Conservation (phyloP, 495 filamentous ascomycete species). For the Annulohypoxylon bovei region DNA sequence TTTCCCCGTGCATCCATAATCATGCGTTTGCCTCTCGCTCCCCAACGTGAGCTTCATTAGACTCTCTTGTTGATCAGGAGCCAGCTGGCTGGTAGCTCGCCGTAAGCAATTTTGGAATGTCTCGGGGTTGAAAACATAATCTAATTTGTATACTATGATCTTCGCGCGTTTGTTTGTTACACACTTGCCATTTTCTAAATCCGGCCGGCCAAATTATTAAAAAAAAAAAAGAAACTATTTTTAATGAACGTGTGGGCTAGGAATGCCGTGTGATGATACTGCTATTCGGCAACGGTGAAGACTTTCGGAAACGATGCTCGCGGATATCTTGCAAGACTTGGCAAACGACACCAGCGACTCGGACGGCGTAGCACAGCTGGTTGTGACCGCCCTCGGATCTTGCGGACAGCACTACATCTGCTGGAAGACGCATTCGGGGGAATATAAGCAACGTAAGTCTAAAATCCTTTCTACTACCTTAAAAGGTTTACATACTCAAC, state of each 20-base stretch:
- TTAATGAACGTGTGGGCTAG: slow-evolving; percentile 2
- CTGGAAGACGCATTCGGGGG: slow-evolving; percentile 43
- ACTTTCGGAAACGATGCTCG: slow-evolving; percentile 36
- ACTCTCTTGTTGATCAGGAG: slow-evolving; percentile 14
- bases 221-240: background rate
- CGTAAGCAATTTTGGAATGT: slow-evolving; percentile 2
- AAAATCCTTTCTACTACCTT: background rate
- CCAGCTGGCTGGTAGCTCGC: slow-evolving; percentile 35
- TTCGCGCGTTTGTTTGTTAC: slow-evolving; percentile 19
- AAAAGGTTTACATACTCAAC: background rate
- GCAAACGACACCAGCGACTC: slow-evolving; percentile 33
- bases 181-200: slow-evolving; percentile 20
- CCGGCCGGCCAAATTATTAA: slow-evolving; percentile 26
- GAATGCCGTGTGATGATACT: slow-evolving; percentile 26
- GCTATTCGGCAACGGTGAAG: slow-evolving; percentile 14
- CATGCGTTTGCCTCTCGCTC: slow-evolving; percentile 28
- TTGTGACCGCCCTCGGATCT: slow-evolving; percentile 45
- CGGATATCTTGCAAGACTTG: slow-evolving; percentile 35
- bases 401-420: slow-evolving; percentile 44
- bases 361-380: slow-evolving; percentile 42
- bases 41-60: slow-evolving; percentile 10
- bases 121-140: background rate
- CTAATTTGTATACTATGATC: slow-evolving; percentile 35
- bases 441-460: slow-evolving; percentile 44
- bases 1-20: slow-evolving; percentile 36